These are phyloP conservation scores for Microdochium trichocladiopsis DNA, from an alignment of 2,329 filamentous ascomycete genomes.

Conservation along the genomic window DNA sequence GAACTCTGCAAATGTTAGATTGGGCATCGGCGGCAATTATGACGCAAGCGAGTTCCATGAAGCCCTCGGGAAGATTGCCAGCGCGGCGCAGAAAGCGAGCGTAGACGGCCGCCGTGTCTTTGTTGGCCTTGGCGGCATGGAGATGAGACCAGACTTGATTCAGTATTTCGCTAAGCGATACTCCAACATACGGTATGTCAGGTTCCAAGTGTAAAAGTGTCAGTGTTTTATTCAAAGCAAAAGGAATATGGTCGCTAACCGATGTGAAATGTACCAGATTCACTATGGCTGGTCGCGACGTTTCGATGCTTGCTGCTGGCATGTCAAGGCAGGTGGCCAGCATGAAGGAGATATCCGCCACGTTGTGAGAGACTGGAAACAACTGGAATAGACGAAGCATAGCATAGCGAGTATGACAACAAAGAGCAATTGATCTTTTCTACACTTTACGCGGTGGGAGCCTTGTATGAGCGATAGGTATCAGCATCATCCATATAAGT, in stretches of 20 bases:
- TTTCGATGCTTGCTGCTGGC: slow-evolving; percentile 3
- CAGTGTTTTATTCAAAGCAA: not conserved
- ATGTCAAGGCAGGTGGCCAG: slow-evolving; percentile 5
- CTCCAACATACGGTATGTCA: slow-evolving; percentile 2
- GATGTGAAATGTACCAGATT: slow-evolving; percentile 2
- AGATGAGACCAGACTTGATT: slow-evolving; percentile 4
- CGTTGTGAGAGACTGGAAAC: not conserved
- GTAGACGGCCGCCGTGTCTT: slow-evolving; percentile 3
- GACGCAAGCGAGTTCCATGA: slow-evolving; percentile 3
- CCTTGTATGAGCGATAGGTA: not conserved
- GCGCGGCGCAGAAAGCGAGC: slow-evolving; percentile 3
- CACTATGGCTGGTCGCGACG: slow-evolving; percentile 5
- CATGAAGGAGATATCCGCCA: slow-evolving; percentile 4
- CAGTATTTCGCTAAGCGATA: slow-evolving; percentile 4
- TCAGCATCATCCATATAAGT: not conserved
- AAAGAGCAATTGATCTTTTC: not conserved
- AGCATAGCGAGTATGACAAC: not conserved
- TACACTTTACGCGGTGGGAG: not conserved
- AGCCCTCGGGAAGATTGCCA: slow-evolving; percentile 1
- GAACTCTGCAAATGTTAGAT: not conserved
- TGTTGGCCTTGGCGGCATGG: slow-evolving; percentile 5
- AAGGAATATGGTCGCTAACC: not conserved
- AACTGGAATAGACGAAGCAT: not conserved
- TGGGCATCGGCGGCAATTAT: slow-evolving; percentile 5
- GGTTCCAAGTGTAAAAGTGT: not conserved